Conservation (phyloP, 208 protist genomes). For the Giardia duodenalis region DNA sequence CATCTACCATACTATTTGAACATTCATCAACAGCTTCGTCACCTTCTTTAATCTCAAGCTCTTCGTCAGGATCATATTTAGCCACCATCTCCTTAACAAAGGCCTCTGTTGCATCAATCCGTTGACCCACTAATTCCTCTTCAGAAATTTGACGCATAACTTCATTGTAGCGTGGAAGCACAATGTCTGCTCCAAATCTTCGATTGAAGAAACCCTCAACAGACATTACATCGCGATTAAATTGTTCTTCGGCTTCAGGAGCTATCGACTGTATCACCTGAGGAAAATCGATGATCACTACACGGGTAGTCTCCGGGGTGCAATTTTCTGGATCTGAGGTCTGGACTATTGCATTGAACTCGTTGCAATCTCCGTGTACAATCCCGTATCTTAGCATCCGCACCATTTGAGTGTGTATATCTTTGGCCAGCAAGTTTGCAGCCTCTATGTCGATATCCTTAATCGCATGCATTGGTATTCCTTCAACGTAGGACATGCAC, state of each 20-base stretch:
- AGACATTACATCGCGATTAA: conserved; percentile 87
- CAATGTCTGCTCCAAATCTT: conserved; percentile 55
- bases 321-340: conserved; percentile 51
- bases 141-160: not conserved
- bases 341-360: conserved; percentile 91
- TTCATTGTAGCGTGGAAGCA: not conserved
- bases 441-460: conserved; percentile 61
- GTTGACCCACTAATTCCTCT: too few species aligned
- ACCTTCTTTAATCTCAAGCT: too few species aligned
- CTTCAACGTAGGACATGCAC: conserved; percentile 78
- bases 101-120: not conserved
- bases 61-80: not conserved
- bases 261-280: conserved; percentile 92
- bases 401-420: conserved; percentile 71
- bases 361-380: conserved; percentile 97
- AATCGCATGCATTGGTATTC: conserved; percentile 49
- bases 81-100: not conserved
- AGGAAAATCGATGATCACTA: conserved; percentile 92
- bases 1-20: too few species aligned
- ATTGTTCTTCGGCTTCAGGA: conserved; percentile 69
- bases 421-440: conserved; percentile 63
- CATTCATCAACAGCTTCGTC: too few species aligned
- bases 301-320: not conserved
- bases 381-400: conserved; percentile 73
- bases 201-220: conserved; percentile 76